These are phyloP conservation scores for Trichoderma sp. DNA, from an alignment of 2,329 filamentous ascomycete genomes.

Conservation along the genomic window DNA sequence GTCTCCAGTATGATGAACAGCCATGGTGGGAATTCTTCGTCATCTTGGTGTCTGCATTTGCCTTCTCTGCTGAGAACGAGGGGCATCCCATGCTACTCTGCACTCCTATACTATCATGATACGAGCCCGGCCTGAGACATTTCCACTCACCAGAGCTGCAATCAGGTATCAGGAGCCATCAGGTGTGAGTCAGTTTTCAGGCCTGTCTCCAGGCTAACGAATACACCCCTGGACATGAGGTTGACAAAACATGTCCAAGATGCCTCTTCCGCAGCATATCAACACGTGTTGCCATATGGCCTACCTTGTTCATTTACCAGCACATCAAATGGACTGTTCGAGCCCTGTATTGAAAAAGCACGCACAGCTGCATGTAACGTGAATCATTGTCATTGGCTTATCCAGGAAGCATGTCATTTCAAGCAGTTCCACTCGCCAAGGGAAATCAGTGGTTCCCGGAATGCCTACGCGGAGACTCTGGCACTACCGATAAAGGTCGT, in stretches of 20 bases:
- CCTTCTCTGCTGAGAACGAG: neutral
- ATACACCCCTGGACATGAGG: neutral
- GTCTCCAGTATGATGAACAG: neutral
- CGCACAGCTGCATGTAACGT: neutral
- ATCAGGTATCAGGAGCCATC: too few relatives aligned
- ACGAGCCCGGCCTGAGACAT: neutral
- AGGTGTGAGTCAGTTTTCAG: neutral
- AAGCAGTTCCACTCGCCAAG: neutral
- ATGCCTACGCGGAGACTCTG: neutral
- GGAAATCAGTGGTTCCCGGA: neutral
- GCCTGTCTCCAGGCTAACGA: neutral
- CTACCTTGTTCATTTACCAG: neutral
- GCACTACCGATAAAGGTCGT: neutral
- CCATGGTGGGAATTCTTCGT: neutral
- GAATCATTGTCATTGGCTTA: neutral
- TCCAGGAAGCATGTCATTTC: neutral
- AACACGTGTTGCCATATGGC: neutral
- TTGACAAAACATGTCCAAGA: neutral
- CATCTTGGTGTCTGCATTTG: neutral
- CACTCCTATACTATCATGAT: neutral
- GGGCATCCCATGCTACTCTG: neutral
- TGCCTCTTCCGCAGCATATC: neutral
- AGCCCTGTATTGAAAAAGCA: neutral
- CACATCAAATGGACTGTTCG: neutral
- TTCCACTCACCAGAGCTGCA: neutral